Evolutionary conservation across 1,284 basidiomycete species (phyloP), one percentile per base, ranked within the genome.

Genomic region (Ganoderma meredithae): DNA sequence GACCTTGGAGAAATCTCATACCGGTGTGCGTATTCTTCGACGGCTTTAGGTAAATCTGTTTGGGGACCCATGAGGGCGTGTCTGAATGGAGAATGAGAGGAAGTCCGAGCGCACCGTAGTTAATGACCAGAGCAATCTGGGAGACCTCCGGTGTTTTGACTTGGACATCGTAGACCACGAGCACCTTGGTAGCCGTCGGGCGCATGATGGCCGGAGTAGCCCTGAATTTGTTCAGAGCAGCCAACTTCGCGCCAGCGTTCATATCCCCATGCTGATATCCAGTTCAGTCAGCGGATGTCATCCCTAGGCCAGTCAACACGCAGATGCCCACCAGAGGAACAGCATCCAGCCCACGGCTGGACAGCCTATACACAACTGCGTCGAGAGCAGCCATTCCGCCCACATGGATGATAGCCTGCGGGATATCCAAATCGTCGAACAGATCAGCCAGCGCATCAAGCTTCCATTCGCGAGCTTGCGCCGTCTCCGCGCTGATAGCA

Each of bases 11-110:
- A 47, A 43, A 44, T 22, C n/a, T 72, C 85, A 53, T 75, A 94
- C 92, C 94, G 92, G 76, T 96, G 95, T 47, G 95, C 94, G 78
- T 98, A 98, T 79, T 97, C 96, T 83, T 98, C 96, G 27, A 98
- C 96, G 58, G 94, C 94, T 78, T 97, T 94, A 27, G 96, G 96
- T 69, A 98, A 82, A 85, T 98, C 96, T 95, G 65, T 25, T 17
- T 17, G 47, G 19, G 63, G 25, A 49, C 31, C 55, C 33, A 33
- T 40, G 6, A 60, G 22, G 15, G 63, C 17, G 22, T 60, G n/a
- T 19, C 15, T 5, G 9, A 41, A 17, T 31, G 25, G 22, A 25
- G 47, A 52, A 25, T 19, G 36, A 55, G 27, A 53, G 62, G 3
- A 62, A 36, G 10, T 33, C 17, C 17, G 25, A 43, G 75, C 81